phyloP scores from a whole-genome alignment of 345 rosid species.

The Salix udensis region DNA sequence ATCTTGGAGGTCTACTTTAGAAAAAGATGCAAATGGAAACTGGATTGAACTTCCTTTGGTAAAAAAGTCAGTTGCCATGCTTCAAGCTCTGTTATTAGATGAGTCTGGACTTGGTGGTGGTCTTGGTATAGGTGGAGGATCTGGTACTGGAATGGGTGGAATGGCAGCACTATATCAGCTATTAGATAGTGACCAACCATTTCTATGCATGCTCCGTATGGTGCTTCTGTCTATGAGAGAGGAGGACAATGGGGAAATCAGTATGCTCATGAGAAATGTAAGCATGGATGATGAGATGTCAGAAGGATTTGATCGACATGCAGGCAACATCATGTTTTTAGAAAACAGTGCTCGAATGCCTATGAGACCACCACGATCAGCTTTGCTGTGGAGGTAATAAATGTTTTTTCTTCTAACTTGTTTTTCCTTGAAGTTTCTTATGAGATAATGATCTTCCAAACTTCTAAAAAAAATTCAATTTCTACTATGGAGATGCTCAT shows the following conservation, averaged over 20 bases:
- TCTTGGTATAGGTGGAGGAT: conserved; percentile 98
- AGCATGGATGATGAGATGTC: conserved; percentile 46
- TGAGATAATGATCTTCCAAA: background rate
- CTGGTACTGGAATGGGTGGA: conserved; percentile 99
- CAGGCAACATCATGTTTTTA: conserved; percentile 34
- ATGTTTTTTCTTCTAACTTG: background rate
- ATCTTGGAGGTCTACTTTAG: conserved; percentile 76
- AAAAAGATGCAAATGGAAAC: conserved; percentile 86
- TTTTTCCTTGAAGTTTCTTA: background rate
- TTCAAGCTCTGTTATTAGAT: conserved; percentile 88
- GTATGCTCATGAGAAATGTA: conserved; percentile 59
- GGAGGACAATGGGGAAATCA: conserved; percentile 78
- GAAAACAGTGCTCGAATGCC: conserved; percentile 56
- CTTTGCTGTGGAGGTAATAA: conserved; percentile 89
- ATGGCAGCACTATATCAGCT: conserved; percentile 95
- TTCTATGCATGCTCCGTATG: conserved; percentile 98
- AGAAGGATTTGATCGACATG: conserved; percentile 45
- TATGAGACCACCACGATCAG: conserved; percentile 71
- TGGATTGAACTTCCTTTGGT: conserved; percentile 97
- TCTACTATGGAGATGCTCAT: background rate
- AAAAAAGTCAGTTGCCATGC: conserved; percentile 93
- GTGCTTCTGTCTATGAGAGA: conserved; percentile 97
- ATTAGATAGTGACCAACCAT: conserved; percentile 98
- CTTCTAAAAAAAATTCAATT: background rate
- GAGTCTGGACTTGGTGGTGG: conserved; percentile 99